Evolutionary conservation across 2,329 filamentous ascomycete genomes (phyloP).

Genomic region (Pseudopithomyces maydicus): DNA sequence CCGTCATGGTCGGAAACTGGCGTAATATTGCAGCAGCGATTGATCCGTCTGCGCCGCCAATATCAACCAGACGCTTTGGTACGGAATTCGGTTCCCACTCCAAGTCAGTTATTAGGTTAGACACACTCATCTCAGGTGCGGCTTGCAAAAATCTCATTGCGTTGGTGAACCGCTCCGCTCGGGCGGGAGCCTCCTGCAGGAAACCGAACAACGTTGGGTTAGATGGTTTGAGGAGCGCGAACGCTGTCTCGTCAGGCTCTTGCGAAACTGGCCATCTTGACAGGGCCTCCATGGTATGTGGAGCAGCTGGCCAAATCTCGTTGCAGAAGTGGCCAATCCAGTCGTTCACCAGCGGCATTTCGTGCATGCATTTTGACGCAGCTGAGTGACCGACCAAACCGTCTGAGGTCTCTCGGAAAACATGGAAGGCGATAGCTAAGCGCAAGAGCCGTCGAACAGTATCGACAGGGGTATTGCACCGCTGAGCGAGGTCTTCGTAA

Average conservation of each 20-base stretch:
- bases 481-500: conserved; percentile 22
- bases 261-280: conserved; percentile 6
- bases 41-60: conserved; percentile 4
- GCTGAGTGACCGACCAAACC: conserved; percentile 1
- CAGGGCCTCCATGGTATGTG: neutral
- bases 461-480: conserved; percentile 8
- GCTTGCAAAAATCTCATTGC: conserved; percentile 2
- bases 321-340: conserved; percentile 4
- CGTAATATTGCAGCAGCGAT: neutral
- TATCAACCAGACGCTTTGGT: neutral
- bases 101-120: neutral
- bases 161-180: neutral
- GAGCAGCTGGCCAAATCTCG: neutral
- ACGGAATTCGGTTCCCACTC: neutral
- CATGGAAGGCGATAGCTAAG: neutral
- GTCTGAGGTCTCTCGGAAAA: neutral
- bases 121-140: neutral
- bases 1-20: neutral
- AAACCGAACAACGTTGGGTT: neutral
- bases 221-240: neutral
- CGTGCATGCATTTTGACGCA: neutral
- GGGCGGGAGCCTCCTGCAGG: neutral
- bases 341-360: neutral
- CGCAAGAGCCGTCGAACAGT: neutral
- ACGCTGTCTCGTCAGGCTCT: conserved; percentile 3